Conservation (phyloP, 768 basidiomycete species). For the Pisolithus tinctorius region DNA sequence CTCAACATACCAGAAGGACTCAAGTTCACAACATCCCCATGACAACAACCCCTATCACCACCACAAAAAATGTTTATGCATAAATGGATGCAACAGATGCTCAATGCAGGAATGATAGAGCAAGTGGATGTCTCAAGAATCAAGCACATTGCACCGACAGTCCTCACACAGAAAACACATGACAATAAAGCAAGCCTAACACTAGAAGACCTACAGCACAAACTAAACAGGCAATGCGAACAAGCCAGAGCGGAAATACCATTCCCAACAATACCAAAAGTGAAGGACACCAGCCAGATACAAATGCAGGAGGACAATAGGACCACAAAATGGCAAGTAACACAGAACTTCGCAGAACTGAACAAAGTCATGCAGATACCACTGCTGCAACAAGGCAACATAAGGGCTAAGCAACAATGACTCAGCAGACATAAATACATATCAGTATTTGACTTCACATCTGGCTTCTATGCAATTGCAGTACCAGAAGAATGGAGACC, state of each 20-base stretch:
- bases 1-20: not conserved
- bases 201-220: conserved; percentile 28
- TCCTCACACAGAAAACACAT: conserved; percentile 32
- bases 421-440: too few relatives aligned
- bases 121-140: not conserved
- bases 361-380: not conserved
- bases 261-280: not conserved
- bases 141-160: conserved; percentile 14
- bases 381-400: not conserved
- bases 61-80: not conserved
- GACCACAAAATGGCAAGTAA: not conserved
- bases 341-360: not conserved
- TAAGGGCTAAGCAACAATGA: too few relatives aligned
- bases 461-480: too few relatives aligned
- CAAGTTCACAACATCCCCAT: not conserved
- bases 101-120: too few relatives aligned
- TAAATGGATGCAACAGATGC: not conserved
- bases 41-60: not conserved
- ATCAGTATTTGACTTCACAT: too few relatives aligned
- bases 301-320: not conserved
- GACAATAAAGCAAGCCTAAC: conserved; percentile 20
- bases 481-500: too few relatives aligned
- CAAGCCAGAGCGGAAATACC: not conserved
- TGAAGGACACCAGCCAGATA: not conserved
- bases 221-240: conserved; percentile 18